These are phyloP conservation scores for Urostyla sp. DNA, from an alignment of 73 alveolate genomes.

Conservation along the genomic window DNA sequence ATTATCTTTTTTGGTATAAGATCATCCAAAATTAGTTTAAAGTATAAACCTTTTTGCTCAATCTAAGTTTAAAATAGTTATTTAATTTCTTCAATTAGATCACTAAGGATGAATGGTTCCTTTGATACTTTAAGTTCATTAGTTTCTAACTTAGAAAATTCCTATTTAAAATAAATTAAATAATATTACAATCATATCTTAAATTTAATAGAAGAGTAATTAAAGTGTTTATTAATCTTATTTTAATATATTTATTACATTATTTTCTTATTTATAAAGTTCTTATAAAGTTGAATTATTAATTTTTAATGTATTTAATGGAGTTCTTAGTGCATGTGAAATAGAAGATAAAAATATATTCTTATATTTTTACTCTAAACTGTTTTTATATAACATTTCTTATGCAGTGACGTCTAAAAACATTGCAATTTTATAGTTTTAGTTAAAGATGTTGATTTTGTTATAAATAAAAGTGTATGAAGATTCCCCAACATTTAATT, in stretches of 20 bases:
- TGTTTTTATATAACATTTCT: too few relatives aligned
- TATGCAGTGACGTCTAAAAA: too few relatives aligned
- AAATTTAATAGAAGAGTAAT: slow-evolving; percentile 3
- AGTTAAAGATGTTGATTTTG: too few relatives aligned
- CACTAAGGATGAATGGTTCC: neutral
- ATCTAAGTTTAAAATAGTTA: slow-evolving; percentile 2
- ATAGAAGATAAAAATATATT: slow-evolving; percentile 18
- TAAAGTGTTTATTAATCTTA: slow-evolving; percentile 12
- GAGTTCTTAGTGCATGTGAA: slow-evolving; percentile 39
- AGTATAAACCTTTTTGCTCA: neutral
- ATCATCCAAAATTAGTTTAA: neutral
- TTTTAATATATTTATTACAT: neutral
- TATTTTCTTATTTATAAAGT: neutral
- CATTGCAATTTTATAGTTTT: too few relatives aligned
- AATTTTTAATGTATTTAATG: slow-evolving; percentile 27
- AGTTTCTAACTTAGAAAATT: slow-evolving; percentile 41
- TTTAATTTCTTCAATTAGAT: neutral
- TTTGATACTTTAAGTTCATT: neutral
- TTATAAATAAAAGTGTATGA: too few relatives aligned
- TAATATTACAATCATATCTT: slow-evolving; percentile 24
- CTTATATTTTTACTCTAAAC: slow-evolving; percentile 31
- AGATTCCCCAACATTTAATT: too few relatives aligned
- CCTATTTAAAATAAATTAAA: too few relatives aligned
- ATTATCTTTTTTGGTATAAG: neutral
- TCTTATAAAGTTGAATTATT: slow-evolving; percentile 3